Evolutionary conservation across 257 asterid genomes (phyloP), one percentile per base, ranked within the genome.

Genomic region (Plantago major): DNA sequence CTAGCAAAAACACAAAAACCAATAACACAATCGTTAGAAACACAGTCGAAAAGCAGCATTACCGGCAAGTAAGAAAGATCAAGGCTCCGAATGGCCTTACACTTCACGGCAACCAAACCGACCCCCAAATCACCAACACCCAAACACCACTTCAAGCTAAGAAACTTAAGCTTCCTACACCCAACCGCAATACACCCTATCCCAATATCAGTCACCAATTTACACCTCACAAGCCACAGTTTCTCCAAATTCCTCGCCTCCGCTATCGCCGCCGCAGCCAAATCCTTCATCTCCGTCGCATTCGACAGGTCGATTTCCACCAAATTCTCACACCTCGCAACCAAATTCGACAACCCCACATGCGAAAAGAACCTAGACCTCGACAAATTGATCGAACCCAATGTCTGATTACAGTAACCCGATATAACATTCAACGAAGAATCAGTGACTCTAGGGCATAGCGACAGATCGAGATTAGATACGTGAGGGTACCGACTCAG

Each of bases 171-270:
- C 79, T 91, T 91, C 68, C 65, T 70, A 68, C 98, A 91, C 43
- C 94, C 95, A 51, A 88, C 96, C 37, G 95, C 94, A 70, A 91
- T 81, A 82, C 94, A 91, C 5, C 98, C 95, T n/a, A 91, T 64
- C 63, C 94, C 98, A 61, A 86, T 86, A 76, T 91, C 98, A 3
- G 94, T 86, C 64, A 92, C 64, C 14, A 71, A 63, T 67, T 79
- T 84, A 69, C 98, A 91, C 80, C 96, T 86, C 57, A 75, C 85
- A 49, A 91, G 68, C 85, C 83, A 79, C 68, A 88, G 70, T 71
- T 46, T 86, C 72, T 88, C 95, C 83, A 91, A 67, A 61, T 86
- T 86, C 87, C 76, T 89, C 46, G 95, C 98, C 77, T 81, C 88
- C 4, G 95, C 96, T 56, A 91, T 72, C 3, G 84, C 77, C 37